Conservation (phyloP, 1,139 yeast genomes). For the Sugiyamaella xylanicola region DNA sequence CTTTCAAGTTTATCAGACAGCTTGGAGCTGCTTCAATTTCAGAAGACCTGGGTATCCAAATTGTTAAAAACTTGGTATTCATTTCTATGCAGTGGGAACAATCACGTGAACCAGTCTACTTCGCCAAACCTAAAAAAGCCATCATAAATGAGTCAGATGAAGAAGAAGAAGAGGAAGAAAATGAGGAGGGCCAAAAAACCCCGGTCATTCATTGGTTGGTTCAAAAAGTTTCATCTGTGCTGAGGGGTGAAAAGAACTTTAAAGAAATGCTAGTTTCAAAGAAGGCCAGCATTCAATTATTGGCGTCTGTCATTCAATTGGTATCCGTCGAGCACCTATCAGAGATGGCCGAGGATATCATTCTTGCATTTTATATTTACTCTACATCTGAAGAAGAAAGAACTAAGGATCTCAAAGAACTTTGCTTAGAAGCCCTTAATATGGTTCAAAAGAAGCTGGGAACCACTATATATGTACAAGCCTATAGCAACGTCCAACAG, state of each 20-base stretch:
- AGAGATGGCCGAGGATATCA: conserved; percentile 36
- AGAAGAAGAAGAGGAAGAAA: conserved; percentile 33
- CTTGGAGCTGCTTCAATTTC: conserved; percentile 75
- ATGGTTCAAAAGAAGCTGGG: conserved; percentile 73
- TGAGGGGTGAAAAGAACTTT: conserved; percentile 64
- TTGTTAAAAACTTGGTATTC: conserved; percentile 66
- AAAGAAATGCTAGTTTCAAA: conserved; percentile 60
- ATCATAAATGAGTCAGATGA: conserved; percentile 33
- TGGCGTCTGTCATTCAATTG: conserved; percentile 41
- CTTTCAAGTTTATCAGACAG: conserved; percentile 72
- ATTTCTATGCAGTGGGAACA: conserved; percentile 66
- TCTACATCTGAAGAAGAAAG: conserved; percentile 50
- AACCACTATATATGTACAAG: conserved; percentile 65
- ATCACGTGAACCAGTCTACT: conserved; percentile 41
- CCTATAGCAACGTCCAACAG: conserved; percentile 65
- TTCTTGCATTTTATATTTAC: conserved; percentile 63
- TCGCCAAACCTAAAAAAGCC: conserved; percentile 16
- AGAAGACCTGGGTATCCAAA: conserved; percentile 64
- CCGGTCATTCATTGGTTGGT: conserved; percentile 66
- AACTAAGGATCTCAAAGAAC: conserved; percentile 54
- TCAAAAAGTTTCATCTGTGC: conserved; percentile 58
- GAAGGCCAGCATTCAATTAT: conserved; percentile 53
- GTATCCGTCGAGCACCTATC: conserved; percentile 25
- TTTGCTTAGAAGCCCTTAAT: conserved; percentile 69
- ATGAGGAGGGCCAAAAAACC: conserved; percentile 32